Evolutionary conservation across 805 yeast genomes (phyloP), one percentile per base, ranked within the genome.

Genomic region (Peterozyma xylosa): DNA sequence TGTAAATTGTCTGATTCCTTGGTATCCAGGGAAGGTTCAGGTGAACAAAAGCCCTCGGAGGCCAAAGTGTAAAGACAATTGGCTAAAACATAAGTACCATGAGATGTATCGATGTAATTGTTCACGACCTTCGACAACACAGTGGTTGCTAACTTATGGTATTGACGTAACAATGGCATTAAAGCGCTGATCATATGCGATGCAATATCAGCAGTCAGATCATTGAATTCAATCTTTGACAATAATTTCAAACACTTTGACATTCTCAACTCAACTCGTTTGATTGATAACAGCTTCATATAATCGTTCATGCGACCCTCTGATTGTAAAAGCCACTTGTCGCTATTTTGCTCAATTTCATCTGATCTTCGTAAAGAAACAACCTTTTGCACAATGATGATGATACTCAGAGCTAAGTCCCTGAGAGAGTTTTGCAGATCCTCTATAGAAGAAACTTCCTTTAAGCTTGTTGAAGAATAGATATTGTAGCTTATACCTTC

Each of bases 41-140:
- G 99, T 2, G 95, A 77, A 57, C 99, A 93, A 74, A 89, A 90
- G 0, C 99, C 99, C 43, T 82, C 76, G 11, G 76, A 76, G 1
- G 95, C 78, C 29, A 93, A 63, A 7, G 72, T 73, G 48, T 71
- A 65, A 34, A 93, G 69, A 7, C 80, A 56, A 6, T 70, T 63
- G 9, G 82, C 53, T 41, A 93, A 63, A 34, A 77, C 66, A 54
- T 67, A 82, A 0, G 88, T 70, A 9, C 89, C 82, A 48, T 77
- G 77, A 4, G 86, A 70, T 9, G 78, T 64, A 29, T 73, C 70
- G 16, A 62, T 48, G 55, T 86, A 86, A 53, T 78, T 70, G 0
- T 51, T 50, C 39, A 73, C 67, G 9, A 71, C 56, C 43, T 74
- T 74, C 11, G 59, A 55, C 42, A 77, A 55, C 1, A 86, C 57